Evolutionary conservation across 192 early-diverging fungal genomes (phyloP).

Genomic region (Coemansia sp.): DNA sequence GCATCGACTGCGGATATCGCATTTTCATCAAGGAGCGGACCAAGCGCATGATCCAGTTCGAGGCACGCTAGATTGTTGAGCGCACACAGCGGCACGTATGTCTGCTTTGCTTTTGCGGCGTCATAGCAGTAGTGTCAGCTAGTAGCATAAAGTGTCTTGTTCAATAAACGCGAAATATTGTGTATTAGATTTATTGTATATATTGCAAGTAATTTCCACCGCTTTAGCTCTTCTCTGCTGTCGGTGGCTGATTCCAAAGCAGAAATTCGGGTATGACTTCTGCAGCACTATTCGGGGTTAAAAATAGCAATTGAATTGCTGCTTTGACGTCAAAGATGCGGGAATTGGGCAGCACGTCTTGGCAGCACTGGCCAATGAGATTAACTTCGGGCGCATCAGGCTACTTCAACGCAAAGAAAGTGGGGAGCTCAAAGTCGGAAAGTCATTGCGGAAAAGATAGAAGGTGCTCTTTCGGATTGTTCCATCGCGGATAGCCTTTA

Average conservation of each 20-base stretch:
- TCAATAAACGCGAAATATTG: background rate
- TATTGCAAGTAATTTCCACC: background rate
- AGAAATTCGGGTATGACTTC: no score
- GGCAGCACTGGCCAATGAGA: background rate
- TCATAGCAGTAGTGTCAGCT: background rate
- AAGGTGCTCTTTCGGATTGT: background rate
- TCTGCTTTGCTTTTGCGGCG: background rate
- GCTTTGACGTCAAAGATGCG: background rate
- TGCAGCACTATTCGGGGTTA: background rate
- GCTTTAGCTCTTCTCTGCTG: background rate
- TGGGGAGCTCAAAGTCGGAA: background rate
- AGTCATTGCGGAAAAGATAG: background rate
- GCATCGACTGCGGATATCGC: constrained; percentile 92
- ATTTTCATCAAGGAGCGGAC: constrained; percentile 99
- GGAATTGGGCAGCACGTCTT: background rate
- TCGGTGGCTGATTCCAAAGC: background rate
- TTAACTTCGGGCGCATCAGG: background rate
- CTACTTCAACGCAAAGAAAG: background rate
- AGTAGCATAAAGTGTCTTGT: background rate
- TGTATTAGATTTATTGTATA: background rate
- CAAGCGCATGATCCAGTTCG: constrained; percentile 90
- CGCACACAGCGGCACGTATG: background rate
- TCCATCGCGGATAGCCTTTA: background rate
- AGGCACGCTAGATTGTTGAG: constrained; percentile 71
- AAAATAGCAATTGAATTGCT: background rate